These are phyloP conservation scores for Bipolaris cookei DNA, from an alignment of 2,329 filamentous ascomycete genomes.

Conservation along the genomic window DNA sequence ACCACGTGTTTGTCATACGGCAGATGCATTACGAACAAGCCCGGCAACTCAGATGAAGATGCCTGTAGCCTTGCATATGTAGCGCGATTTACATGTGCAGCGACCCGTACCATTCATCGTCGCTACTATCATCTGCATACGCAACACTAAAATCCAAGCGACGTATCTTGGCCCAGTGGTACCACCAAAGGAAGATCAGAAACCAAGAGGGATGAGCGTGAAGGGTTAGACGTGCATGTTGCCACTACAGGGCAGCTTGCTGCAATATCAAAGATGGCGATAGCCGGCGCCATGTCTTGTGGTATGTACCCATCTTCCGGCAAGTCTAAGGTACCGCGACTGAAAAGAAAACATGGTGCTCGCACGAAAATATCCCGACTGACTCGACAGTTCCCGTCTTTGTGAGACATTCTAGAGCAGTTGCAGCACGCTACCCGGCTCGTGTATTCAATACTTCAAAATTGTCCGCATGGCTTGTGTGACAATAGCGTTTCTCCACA, in stretches of 20 bases:
- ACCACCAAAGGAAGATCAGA: not conserved
- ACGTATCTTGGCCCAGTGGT: not conserved
- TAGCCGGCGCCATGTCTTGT: not conserved
- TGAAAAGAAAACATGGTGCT: not conserved
- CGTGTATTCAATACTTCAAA: not conserved
- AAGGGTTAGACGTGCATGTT: not conserved
- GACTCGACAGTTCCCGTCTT: not conserved
- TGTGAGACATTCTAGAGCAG: not conserved
- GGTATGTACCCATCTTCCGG: not conserved
- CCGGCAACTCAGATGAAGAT: too few species aligned
- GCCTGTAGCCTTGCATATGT: not conserved
- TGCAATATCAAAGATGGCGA: not conserved
- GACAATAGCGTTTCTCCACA: constrained; percentile 13
- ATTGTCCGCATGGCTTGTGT: constrained; percentile 3
- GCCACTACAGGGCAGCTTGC: too few species aligned
- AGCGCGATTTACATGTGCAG: not conserved
- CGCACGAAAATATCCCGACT: not conserved
- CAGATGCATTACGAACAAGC: not conserved
- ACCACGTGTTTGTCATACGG: not conserved
- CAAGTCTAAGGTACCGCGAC: not conserved
- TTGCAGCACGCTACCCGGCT: not conserved
- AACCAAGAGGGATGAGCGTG: not conserved
- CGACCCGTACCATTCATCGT: constrained; percentile 2
- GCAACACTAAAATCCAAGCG: not conserved
- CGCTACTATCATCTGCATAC: not conserved